Evolutionary conservation across 2,329 filamentous ascomycete genomes (phyloP).

Genomic region (Microsporum ferrugineum): DNA sequence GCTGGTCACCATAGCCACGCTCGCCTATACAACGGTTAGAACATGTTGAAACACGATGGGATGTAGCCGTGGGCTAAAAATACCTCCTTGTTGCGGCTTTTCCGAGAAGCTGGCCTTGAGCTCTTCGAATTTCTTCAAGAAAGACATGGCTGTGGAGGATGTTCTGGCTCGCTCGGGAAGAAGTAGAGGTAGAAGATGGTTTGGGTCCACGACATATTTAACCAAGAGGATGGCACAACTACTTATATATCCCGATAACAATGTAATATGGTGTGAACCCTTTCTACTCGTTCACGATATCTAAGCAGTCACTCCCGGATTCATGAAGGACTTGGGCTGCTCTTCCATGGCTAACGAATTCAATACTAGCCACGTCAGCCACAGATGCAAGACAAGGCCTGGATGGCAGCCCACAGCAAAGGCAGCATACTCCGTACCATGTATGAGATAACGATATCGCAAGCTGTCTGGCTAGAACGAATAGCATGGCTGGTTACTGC

Average conservation of each 20-base stretch:
- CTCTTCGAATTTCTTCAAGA: slow-evolving; percentile 40
- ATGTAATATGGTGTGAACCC: too few species aligned
- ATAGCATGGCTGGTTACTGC: too few species aligned
- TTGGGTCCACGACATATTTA: too few species aligned
- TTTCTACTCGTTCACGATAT: too few species aligned
- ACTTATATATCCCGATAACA: too few species aligned
- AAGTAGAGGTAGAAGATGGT: not conserved
- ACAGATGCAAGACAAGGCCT: not conserved
- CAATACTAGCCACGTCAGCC: not conserved
- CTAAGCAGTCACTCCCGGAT: too few species aligned
- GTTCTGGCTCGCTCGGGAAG: not conserved
- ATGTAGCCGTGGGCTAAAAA: not conserved
- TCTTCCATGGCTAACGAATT: not conserved
- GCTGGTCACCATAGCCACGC: slow-evolving; percentile 12
- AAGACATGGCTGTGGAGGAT: slow-evolving; percentile 28
- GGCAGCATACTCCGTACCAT: too few species aligned
- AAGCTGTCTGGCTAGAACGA: not conserved
- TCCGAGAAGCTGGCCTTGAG: slow-evolving; percentile 35
- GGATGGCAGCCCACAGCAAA: not conserved
- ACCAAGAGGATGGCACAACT: too few species aligned
- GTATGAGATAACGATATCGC: not conserved
- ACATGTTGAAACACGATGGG: not conserved
- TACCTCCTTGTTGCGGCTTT: not conserved
- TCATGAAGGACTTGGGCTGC: too few species aligned
- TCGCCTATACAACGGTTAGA: not conserved